Base-by-base conservation (phyloP, 2,329 filamentous ascomycete genomes). In the Colletotrichum lini region DNA sequence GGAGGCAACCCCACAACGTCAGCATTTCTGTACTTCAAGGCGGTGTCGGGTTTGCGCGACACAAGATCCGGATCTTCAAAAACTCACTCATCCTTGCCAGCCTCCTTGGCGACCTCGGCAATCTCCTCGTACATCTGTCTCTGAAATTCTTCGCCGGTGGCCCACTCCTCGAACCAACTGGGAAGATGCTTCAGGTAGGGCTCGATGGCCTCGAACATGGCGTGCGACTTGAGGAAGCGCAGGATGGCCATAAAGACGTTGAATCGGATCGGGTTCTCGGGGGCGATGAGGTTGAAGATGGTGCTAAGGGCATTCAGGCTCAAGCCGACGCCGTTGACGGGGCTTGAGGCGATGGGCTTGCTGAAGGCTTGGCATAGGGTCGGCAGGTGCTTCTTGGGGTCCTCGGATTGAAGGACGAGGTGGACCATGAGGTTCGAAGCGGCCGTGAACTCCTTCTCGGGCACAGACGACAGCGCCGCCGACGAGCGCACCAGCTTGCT, bases 381-480 rank as follows among this genome's bases (percentile, higher is more conserved):
- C 71, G 94, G 93, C 75, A 99, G 91, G 86, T 96, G 93, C 84
- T 93, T 94, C 83, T 94, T 92, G 76, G 93, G 90, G 77, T 95
- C 94, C 77, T 93, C 90, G 72, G 95, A 94, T 84, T 97, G 94
- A 78, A 94, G 89, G 76, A 97, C 91, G 72, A 99, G 92, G 86
- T 98, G 94, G 80, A 98, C 92, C 82, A 99, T 92, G 77, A 98
- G 92, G 86, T 99, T 98, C 86, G 98, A 98, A 73, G 96, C 94
- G 71, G 96, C 93, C 72, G 94, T 95, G 82, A 98, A 96, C 84
- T 98, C 96, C 89, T 96, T 97, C 88, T 99, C 96, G 70, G 96
- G 94, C 67, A 95, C 94, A 74, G 89, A 89, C 84, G 95, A 97
- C 80, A 99, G 87, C 61, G 89, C 89, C 64, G 89, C 84, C 64